phyloP scores from a whole-genome alignment of 1,139 yeast species.

The Pichia sp. region DNA sequence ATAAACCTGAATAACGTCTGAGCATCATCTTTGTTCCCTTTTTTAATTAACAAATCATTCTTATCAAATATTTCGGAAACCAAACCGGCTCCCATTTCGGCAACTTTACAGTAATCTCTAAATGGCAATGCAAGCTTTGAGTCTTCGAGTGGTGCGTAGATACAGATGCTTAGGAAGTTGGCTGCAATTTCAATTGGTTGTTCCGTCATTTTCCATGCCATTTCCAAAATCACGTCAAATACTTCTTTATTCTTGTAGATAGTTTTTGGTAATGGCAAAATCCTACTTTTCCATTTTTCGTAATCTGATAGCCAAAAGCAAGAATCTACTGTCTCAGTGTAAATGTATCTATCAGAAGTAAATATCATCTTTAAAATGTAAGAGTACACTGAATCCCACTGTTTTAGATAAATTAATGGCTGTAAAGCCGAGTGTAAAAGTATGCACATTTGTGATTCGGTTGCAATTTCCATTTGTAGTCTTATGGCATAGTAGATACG shows the following conservation, averaged over 20 bases:
- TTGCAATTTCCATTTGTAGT: slow-evolving; percentile 6
- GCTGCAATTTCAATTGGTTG: background rate
- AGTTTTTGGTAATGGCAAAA: slow-evolving; percentile 9
- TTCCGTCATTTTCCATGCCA: background rate
- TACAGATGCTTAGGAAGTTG: background rate
- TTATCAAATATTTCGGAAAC: slow-evolving; percentile 2
- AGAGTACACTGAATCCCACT: slow-evolving; percentile 3
- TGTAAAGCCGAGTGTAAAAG: slow-evolving; percentile 4
- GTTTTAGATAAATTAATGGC: slow-evolving; percentile 8
- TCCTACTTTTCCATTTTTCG: slow-evolving; percentile 14
- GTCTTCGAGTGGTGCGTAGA: slow-evolving; percentile 3
- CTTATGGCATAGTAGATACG: slow-evolving; percentile 14
- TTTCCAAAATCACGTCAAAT: slow-evolving; percentile 5
- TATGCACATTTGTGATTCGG: background rate
- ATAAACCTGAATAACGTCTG: background rate
- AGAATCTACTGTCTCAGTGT: slow-evolving; percentile 3
- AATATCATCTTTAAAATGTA: slow-evolving; percentile 9
- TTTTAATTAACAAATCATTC: slow-evolving; percentile 6
- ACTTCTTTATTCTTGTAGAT: slow-evolving; percentile 8
- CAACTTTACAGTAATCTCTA: slow-evolving; percentile 4
- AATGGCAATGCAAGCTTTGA: background rate
- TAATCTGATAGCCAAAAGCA: slow-evolving; percentile 16
- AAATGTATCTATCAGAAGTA: slow-evolving; percentile 5
- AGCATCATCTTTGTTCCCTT: background rate
- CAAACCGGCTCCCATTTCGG: background rate